phyloP scores from a whole-genome alignment of 805 yeast species.

The Lipomyces yamanashiensis region DNA sequence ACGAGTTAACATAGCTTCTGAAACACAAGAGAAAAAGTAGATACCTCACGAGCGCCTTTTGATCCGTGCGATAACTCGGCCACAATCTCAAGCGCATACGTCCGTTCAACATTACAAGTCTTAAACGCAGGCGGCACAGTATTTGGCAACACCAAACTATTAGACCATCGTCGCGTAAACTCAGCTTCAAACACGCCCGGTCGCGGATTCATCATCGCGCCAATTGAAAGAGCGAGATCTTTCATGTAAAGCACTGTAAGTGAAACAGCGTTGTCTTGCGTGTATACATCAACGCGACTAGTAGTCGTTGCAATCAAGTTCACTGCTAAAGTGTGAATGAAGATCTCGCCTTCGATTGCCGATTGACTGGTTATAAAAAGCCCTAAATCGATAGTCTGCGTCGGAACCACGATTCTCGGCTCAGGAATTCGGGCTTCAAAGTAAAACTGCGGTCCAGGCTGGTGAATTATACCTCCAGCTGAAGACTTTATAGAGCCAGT shows the following conservation, averaged over 20 bases:
- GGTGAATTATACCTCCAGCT: slow-evolving; percentile 21
- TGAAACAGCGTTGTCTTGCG: slow-evolving; percentile 27
- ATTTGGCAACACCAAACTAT: slow-evolving; percentile 46
- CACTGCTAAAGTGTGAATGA: slow-evolving; percentile 50
- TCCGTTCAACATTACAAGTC: slow-evolving; percentile 59
- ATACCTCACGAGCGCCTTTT: slow-evolving; percentile 47
- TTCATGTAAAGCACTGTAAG: slow-evolving; percentile 39
- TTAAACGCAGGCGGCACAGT: slow-evolving; percentile 58
- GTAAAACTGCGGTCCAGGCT: slow-evolving; percentile 39
- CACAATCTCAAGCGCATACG: slow-evolving; percentile 48
- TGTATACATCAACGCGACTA: slow-evolving; percentile 41
- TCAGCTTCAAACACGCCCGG: slow-evolving; percentile 23
- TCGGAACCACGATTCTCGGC: slow-evolving; percentile 56
- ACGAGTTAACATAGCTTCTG: too few relatives aligned
- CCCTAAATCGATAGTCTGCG: slow-evolving; percentile 42
- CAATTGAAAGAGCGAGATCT: slow-evolving; percentile 25
- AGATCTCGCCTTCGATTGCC: slow-evolving; percentile 42
- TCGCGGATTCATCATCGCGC: slow-evolving; percentile 5
- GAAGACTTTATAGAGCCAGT: background rate
- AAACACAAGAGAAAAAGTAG: background rate
- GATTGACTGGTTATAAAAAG: slow-evolving; percentile 23
- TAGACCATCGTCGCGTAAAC: slow-evolving; percentile 12
- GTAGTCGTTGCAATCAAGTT: slow-evolving; percentile 43
- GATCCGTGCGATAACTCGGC: slow-evolving; percentile 44
- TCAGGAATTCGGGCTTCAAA: slow-evolving; percentile 57